Conservation (phyloP, 805 yeast species). For the Myxozyma neotropica region DNA sequence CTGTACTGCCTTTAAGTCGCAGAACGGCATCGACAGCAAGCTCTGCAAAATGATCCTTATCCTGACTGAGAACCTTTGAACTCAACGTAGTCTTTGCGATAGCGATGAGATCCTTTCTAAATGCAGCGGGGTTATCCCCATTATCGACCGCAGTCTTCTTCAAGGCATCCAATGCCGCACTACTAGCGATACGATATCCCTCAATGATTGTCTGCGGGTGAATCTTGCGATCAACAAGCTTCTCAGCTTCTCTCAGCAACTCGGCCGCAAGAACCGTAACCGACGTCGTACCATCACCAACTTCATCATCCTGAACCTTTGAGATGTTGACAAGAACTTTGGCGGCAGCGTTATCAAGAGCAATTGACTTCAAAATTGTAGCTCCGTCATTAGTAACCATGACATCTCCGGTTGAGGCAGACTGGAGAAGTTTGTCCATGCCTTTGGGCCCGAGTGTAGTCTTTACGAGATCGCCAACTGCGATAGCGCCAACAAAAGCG, state of each 20-base stretch:
- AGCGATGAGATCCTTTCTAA: constrained; percentile 74
- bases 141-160: constrained; percentile 76
- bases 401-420: constrained; percentile 76
- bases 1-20: constrained; percentile 81
- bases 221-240: constrained; percentile 84
- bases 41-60: constrained; percentile 83
- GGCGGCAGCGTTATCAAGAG: constrained; percentile 97
- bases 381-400: constrained; percentile 98
- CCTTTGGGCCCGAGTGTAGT: constrained; percentile 97
- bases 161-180: constrained; percentile 82
- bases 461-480: constrained; percentile 96
- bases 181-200: constrained; percentile 87
- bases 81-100: constrained; percentile 94
- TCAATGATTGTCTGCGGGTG: constrained; percentile 98
- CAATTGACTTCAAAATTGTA: constrained; percentile 89
- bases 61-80: constrained; percentile 92
- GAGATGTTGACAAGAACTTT: constrained; percentile 92
- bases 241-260: constrained; percentile 91
- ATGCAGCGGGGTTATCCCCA: constrained; percentile 56
- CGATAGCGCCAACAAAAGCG: constrained; percentile 97
- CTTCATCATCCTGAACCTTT: constrained; percentile 96
- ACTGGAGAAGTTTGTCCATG: constrained; percentile 92
- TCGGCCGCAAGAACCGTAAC: constrained; percentile 95
- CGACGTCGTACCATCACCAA: constrained; percentile 98
- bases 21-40: constrained; percentile 93